Conservation (phyloP, 140 eudicot genomes). For the Erigeron philadelphicus region DNA sequence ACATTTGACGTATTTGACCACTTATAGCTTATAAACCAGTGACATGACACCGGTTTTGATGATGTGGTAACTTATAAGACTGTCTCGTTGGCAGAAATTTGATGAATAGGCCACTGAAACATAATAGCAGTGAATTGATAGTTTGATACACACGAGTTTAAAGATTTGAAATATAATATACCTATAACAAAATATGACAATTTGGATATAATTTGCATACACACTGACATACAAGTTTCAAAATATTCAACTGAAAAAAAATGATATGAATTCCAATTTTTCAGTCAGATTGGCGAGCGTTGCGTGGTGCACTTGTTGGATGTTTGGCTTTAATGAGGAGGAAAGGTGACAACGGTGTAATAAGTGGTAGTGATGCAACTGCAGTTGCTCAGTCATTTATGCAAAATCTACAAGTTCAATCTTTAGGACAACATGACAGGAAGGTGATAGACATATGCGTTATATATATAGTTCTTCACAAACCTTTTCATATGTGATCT, state of each 20-base stretch:
- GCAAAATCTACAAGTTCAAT: slow-evolving; percentile 75
- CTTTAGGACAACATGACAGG: slow-evolving; percentile 86
- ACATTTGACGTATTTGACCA: no score
- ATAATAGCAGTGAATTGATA: no score
- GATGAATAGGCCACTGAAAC: no score
- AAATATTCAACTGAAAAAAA: slow-evolving; percentile 14
- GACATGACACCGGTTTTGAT: no score
- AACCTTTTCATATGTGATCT: neutral
- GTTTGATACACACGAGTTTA: no score
- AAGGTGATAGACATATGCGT: slow-evolving; percentile 42
- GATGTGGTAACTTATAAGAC: no score
- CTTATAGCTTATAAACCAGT: no score
- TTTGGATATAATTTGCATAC: neutral
- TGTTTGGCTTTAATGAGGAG: slow-evolving; percentile 79
- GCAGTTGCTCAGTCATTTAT: slow-evolving; percentile 60
- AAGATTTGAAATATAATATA: no score
- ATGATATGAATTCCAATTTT: slow-evolving; percentile 30
- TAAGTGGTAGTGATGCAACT: slow-evolving; percentile 47
- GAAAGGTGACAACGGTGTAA: slow-evolving; percentile 52
- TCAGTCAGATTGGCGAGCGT: slow-evolving; percentile 95
- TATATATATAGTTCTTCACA: neutral
- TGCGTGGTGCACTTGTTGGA: slow-evolving; percentile 93
- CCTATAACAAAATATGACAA: no score
- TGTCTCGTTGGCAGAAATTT: no score
- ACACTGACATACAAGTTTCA: neutral